These are phyloP conservation scores for Solanum chmielewskii DNA, from an alignment of 257 asterid species.

Conservation along the genomic window DNA sequence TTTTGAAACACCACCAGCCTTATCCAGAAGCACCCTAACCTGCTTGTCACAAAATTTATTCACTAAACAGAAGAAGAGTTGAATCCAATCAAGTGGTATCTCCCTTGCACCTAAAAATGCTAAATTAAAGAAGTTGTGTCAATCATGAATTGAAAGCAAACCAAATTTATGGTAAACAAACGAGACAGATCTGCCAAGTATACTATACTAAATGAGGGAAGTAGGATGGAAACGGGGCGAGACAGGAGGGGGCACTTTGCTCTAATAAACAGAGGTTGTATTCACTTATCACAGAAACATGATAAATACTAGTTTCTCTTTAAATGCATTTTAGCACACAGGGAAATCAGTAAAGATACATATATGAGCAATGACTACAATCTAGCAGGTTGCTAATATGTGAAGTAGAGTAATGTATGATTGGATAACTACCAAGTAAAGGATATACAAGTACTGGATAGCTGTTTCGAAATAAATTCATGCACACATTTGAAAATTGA, in stretches of 20 bases:
- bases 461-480: not conserved
- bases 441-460: not conserved
- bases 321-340: not conserved
- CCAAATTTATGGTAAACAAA: not conserved
- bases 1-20: constrained; percentile 69
- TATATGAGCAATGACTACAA: not conserved
- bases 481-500: not conserved
- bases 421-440: not conserved
- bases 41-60: constrained; percentile 22
- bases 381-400: not conserved
- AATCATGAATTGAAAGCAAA: not conserved
- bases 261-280: not conserved
- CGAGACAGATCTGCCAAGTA: not conserved
- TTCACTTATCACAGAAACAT: not conserved
- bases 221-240: not conserved
- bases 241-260: not conserved
- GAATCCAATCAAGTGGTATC: not conserved
- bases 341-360: not conserved
- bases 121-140: not conserved
- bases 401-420: not conserved
- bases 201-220: not conserved
- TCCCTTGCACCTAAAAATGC: not conserved
- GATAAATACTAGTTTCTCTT: not conserved
- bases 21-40: constrained; percentile 77
- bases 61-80: not conserved